These are phyloP conservation scores for Pseudocercospora eumusae DNA, from an alignment of 2,329 filamentous ascomycete genomes.

Conservation along the genomic window DNA sequence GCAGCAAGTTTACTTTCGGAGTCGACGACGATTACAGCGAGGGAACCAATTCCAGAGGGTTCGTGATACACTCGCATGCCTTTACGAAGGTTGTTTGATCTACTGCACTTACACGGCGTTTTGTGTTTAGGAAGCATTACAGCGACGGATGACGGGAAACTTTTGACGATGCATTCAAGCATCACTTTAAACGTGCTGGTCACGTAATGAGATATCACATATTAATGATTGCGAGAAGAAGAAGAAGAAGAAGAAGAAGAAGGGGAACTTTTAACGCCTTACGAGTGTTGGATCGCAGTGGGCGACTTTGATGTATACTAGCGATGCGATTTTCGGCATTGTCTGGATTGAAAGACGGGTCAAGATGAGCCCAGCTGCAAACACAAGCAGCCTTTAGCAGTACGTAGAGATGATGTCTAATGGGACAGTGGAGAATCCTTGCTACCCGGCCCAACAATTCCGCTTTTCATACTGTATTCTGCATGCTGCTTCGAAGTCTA, in stretches of 20 bases:
- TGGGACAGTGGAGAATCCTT: background rate
- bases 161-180: conserved; percentile 6
- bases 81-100: background rate
- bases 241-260: conserved; percentile 8
- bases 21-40: conserved; percentile 18
- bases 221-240: conserved; percentile 14
- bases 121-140: conserved; percentile 7
- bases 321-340: background rate
- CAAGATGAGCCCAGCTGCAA: background rate
- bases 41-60: conserved; percentile 1
- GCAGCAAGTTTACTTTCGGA: conserved; percentile 17
- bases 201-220: conserved; percentile 20
- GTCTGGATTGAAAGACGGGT: background rate
- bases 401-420: conserved; percentile 6
- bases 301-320: background rate
- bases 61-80: background rate
- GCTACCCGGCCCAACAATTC: background rate
- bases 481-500: background rate
- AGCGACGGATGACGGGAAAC: conserved; percentile 3
- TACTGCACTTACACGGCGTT: conserved; percentile 13
- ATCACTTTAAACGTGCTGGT: conserved; percentile 15
- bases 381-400: conserved; percentile 5
- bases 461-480: background rate
- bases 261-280: background rate
- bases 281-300: background rate